Conservation (phyloP, 768 basidiomycete genomes). For the Mycena belliarum region DNA sequence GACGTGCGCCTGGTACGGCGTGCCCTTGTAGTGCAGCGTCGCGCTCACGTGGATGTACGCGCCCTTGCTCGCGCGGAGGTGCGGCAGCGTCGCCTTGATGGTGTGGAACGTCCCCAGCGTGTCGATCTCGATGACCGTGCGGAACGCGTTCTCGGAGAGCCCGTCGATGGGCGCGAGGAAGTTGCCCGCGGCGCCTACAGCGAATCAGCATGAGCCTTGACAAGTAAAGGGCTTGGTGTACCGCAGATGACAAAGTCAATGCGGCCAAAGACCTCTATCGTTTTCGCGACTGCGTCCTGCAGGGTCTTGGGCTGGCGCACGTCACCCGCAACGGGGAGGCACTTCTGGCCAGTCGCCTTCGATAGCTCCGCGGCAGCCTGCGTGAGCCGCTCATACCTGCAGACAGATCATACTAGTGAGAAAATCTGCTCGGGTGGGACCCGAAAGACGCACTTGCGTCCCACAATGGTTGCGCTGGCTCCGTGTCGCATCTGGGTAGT, state of each 20-base stretch:
- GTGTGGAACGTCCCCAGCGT: slow-evolving; percentile 93
- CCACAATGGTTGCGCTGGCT: slow-evolving; percentile 78
- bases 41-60: slow-evolving; percentile 90
- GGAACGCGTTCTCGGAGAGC: slow-evolving; percentile 88
- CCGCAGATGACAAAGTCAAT: slow-evolving; percentile 97
- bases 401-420: neutral
- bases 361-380: slow-evolving; percentile 73
- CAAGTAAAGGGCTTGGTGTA: slow-evolving; percentile 25
- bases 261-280: slow-evolving; percentile 75
- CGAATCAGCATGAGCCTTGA: neutral
- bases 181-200: slow-evolving; percentile 89
- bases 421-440: neutral
- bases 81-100: slow-evolving; percentile 83
- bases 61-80: slow-evolving; percentile 72
- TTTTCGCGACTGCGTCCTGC: slow-evolving; percentile 70
- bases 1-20: slow-evolving; percentile 89
- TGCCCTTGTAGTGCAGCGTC: slow-evolving; percentile 80
- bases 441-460: slow-evolving; percentile 67
- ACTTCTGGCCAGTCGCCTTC: slow-evolving; percentile 64
- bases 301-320: slow-evolving; percentile 78
- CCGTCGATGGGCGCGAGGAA: slow-evolving; percentile 86
- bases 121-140: slow-evolving; percentile 92
- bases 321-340: slow-evolving; percentile 77
- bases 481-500: slow-evolving; percentile 75
- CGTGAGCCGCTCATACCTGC: slow-evolving; percentile 70